Conservation (phyloP, 805 yeast species). For the Torulaspora franciscae region DNA sequence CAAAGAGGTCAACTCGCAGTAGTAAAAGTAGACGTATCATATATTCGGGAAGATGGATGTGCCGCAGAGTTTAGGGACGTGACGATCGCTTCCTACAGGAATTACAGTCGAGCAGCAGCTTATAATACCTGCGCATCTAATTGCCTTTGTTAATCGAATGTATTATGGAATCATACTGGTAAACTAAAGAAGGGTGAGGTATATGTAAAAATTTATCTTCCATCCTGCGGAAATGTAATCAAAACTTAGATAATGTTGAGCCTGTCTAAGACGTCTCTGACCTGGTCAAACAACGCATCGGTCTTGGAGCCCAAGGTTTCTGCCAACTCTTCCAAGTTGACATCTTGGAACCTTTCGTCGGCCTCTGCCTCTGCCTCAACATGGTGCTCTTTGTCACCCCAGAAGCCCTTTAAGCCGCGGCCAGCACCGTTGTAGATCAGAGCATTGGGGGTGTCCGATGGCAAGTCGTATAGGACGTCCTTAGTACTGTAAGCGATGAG, state of each 20-base stretch:
- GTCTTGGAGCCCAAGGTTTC: constrained; percentile 24
- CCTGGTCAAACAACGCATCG: constrained; percentile 27
- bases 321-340: constrained; percentile 15
- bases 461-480: constrained; percentile 54
- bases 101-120: too few species aligned
- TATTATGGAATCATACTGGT: not conserved
- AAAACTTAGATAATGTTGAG: constrained; percentile 22
- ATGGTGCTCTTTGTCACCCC: constrained; percentile 36
- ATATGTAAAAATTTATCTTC: constrained; percentile 5
- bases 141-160: too few species aligned
- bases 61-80: too few species aligned
- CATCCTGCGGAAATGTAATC: constrained; percentile 8
- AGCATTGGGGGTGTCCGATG: constrained; percentile 69
- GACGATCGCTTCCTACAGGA: too few species aligned
- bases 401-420: constrained; percentile 59
- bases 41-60: too few species aligned
- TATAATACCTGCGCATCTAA: too few species aligned
- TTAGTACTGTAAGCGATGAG: constrained; percentile 64
- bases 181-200: not conserved
- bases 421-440: constrained; percentile 83
- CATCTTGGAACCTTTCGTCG: constrained; percentile 6
- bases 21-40: too few species aligned
- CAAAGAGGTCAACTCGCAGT: too few species aligned
- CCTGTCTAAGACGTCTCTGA: constrained; percentile 27
- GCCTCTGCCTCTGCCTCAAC: constrained; percentile 5